Base-by-base conservation (phyloP, 1,284 basidiomycete genomes). In the Coriolopsis trogii region DNA sequence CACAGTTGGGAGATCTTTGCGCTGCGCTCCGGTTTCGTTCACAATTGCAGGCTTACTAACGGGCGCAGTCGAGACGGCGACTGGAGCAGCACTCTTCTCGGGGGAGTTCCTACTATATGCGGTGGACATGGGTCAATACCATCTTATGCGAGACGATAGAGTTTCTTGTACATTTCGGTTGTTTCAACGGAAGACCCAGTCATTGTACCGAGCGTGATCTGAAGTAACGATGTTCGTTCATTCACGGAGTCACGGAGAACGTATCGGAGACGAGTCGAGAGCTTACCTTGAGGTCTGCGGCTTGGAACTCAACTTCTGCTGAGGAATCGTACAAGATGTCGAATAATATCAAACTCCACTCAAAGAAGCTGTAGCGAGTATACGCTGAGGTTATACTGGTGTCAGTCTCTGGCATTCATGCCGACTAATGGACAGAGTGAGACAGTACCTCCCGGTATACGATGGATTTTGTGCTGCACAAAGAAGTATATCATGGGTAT, bases 401-500 rank as follows among this genome's bases (percentile, higher is more conserved):
- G n/a, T 26, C 16, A 31, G n/a, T n/a, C n/a, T n/a, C n/a, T n/a
- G n/a, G n/a, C n/a, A n/a, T n/a, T 36, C 21, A 10, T 7, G 28
- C 20, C 3, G 13, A 15, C 29, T 31, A 43, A 38, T n/a, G 6
- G n/a, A 9, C 5, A 28, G 48, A 75, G 52, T 55, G 91, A 9
- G 5, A 28, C 48, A 75, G 52, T 55, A 91, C 91, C 89, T 66
- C 93, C 93, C 0, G 91, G 88, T 55, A 92, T 75, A 36, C 78
- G 75, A 55, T 91, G 74, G 3, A 91, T 84, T 59, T 92, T 91
- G 69, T 95, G 93, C 63, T 89, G 87, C 38, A 93, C 74, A 69
- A 90, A 95, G 64, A 89, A 91, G 69, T 92, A 93, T 16, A 93
- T 74, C 61, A 95, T 77, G 12, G 91, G 91, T 8, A 87, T 67